Evolutionary conservation across 768 basidiomycete genomes (phyloP), one percentile per base, ranked within the genome.

Genomic region (Imleria badia): DNA sequence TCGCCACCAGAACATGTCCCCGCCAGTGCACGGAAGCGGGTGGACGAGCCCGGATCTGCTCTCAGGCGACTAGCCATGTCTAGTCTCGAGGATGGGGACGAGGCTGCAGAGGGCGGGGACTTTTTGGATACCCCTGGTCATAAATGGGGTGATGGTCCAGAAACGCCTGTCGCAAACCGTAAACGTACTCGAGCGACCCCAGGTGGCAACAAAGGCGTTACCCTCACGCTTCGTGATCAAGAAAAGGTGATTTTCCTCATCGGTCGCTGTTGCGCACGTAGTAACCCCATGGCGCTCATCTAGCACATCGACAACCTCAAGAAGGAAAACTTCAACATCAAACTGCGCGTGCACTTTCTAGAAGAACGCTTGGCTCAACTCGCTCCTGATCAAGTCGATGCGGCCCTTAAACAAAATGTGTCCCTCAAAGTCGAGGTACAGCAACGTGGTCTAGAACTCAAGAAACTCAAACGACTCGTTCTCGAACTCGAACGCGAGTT

Each of bases 251-350:
- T 3, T 23, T 35, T 43, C 26, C 53, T 38, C 50, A 9, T 52
- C 42, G 30, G 14, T 52, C 11, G 39, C 13, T 48, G 23, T 23
- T 22, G 8, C 23, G 8, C 41, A 11, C 35, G 20, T 36, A 45
- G 13, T 44, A 10, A 49, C 17, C 10, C 23, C 29, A 7, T 17
- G 30, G 1, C 8, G 9, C 36, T 30, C 38, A 11, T 26, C n/a
- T 65, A 98, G 95, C 91, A 95, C 70, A 92, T 97, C 66, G 94
- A 98, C 73, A 86, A 85, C 58, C 83, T 94, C 65, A 94, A 96
- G 76, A 97, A 95, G 70, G 95, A 98, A 70, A 96, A 96, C 77
- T 98, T 98, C 71, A 89, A 87, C 65, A 86, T 99, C 68, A 97
- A 98, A 71, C 82, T 98, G 48, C 91, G 94, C 54, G 91, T 98